These are phyloP conservation scores for Leccinum longicurvipes DNA, from an alignment of 768 basidiomycete species.

Conservation along the genomic window DNA sequence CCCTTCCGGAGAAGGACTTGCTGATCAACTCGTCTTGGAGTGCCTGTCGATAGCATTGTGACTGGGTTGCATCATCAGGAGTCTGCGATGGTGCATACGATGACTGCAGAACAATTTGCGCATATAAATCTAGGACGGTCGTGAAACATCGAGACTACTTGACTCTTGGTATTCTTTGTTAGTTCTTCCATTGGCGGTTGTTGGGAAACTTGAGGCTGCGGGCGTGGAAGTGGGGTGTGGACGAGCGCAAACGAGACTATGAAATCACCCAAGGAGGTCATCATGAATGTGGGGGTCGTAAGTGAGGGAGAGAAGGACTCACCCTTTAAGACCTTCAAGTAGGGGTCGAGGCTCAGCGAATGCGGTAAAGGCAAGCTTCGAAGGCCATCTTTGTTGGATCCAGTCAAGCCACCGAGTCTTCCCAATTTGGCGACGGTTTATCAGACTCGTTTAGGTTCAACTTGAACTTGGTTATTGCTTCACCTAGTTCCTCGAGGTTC, in stretches of 20 bases:
- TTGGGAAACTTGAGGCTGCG: neutral
- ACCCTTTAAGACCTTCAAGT: constrained; percentile 3
- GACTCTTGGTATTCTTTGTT: constrained; percentile 46
- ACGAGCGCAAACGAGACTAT: constrained; percentile 14
- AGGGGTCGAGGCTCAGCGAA: neutral
- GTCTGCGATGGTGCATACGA: constrained; percentile 43
- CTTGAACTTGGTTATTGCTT: neutral
- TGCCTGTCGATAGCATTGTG: constrained; percentile 40
- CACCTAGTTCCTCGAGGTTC: neutral
- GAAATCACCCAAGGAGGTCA: constrained; percentile 24
- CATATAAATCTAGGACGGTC: constrained; percentile 71
- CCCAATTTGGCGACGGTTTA: constrained; percentile 13
- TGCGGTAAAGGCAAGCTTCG: neutral
- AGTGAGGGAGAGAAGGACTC: constrained; percentile 1
- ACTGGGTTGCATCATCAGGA: neutral
- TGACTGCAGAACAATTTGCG: constrained; percentile 62
- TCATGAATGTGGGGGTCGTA: neutral
- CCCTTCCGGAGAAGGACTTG: constrained; percentile 80
- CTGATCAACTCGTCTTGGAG: constrained; percentile 84
- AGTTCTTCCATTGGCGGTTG: constrained; percentile 19
- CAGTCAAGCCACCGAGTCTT: constrained; percentile 6
- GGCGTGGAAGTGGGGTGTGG: neutral
- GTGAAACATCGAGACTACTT: constrained; percentile 59
- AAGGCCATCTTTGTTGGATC: too few species aligned
- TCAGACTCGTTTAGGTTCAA: neutral